Base-by-base conservation (phyloP, 306 rosid genomes). In the Cicer chorassanicum region DNA sequence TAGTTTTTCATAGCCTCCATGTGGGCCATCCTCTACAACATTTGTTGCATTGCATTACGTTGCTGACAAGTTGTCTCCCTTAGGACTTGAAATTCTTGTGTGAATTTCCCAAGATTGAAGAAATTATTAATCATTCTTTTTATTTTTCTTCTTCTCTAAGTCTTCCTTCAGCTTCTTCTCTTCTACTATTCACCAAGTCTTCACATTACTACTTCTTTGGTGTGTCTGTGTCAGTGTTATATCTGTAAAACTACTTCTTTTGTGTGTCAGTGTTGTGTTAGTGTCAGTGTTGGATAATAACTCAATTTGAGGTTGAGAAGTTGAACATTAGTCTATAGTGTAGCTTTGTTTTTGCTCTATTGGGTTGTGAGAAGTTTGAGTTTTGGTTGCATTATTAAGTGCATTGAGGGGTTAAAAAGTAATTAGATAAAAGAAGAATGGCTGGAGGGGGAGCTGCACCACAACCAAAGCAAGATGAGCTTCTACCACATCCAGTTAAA, bases 391-490 rank as follows among this genome's bases (percentile, higher is more conserved):
- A 56, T 65, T 50, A 6, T 18, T 10, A 10, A 57, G 56, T 39
- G 19, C 1, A 38, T 71, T 65, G 72, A 1, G 18, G 72, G 48
- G 78, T 41, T 60, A 48, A 13, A 21, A 1, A 29, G 36, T 29
- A 29, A 29, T 29, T 29, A 29, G 29, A 5, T 2, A 24, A 45
- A 57, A 65, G 83, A 62, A 82, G 49, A 68, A 89, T 86, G 97
- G 90, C 89, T 55, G 93, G 88, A 76, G 83, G 93, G 63, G 86
- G 84, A 49, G 75, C 76, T 41, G 98, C 93, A 19, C 97, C 98
- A 8, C 93, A 79, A 61, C 98, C 95, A 0, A 93, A 93, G 71
- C 97, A 83, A 79, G 98, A 91, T 64, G 98, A 93, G 79, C 90
- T 80, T 24, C 91, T 79, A 84, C 98, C 98, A 51, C 98, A 93